Base-by-base conservation (phyloP, 202 grass and related monocot genomes). In the Digitaria exilis region DNA sequence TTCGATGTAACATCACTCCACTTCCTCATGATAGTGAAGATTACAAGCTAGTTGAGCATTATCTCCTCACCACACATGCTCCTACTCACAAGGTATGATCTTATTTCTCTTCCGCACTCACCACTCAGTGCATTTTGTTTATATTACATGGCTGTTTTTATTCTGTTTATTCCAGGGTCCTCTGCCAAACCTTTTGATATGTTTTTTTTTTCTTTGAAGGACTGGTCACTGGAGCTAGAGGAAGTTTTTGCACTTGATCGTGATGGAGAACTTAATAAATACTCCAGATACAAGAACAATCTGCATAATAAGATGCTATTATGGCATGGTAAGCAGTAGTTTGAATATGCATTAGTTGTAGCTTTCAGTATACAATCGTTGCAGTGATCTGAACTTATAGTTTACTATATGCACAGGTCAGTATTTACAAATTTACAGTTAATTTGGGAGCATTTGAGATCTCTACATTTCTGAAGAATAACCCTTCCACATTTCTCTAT, bases 281-380 rank as follows among this genome's bases (percentile, higher is more conserved):
- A 90, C 80, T 84, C 90, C 17, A 90, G 76, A 89, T 93, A 91
- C 74, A 90, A 86, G 78, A 76, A 88, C 60, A 95, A 88, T 77
- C 86, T 98, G 37, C 76, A 90, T 73, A 98, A 98, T 75, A 98
- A 98, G 87, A 98, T 98, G 95, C 89, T 98, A 34, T 76, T 98
- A 62, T 98, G 95, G 95, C 95, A 98, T 75, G 92, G 95, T 98
- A 90, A 84, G 86, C 18, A 81, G 59, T 56, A 55, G 12, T n/a
- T 29, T 60, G 57, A 51, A 79, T 80, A 46, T 34, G 68, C 9
- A 21, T 21, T 30, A 63, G 16, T 21, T 42, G 2, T 69, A 57
- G 26, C 9, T 11, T 37, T 49, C 6, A 52, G 11, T 37, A 19
- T 66, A 28, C 46, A 56, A 28, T 21, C 26, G 65, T 50, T 77